A percentile compares a stretch with the other conserved stretches of the same genome.
phyloP scores from a whole-genome alignment of 1,284 basidiomycete genomes.

The Thelephora terrestris region DNA sequence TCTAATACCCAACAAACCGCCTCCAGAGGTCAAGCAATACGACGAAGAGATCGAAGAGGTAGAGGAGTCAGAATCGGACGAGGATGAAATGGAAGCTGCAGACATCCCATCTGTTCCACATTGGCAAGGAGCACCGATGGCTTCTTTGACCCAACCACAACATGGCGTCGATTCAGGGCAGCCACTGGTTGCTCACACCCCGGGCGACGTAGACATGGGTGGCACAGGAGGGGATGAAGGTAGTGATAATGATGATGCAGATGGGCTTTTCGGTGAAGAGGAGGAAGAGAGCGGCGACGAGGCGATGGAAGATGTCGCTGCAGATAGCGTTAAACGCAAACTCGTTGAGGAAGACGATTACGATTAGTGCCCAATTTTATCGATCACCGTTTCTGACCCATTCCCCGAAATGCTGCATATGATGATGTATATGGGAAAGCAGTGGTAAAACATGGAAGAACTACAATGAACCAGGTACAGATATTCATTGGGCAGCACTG shows the following conservation, averaged over 20 bases:
- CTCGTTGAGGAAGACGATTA: constrained; percentile 80
- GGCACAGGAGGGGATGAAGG: constrained; percentile 44
- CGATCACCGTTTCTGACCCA: no score
- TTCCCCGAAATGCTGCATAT: no score
- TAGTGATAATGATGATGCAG: constrained; percentile 52
- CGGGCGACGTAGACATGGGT: constrained; percentile 57
- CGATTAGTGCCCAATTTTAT: constrained; percentile 31
- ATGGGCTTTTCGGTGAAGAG: constrained; percentile 55
- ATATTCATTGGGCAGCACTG: no score
- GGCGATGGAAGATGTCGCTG: constrained; percentile 65
- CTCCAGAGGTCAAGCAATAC: constrained; percentile 60
- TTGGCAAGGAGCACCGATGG: background rate
- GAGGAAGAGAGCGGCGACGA: constrained; percentile 65
- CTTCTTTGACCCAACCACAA: background rate
- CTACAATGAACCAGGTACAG: no score
- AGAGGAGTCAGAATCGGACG: constrained; percentile 56
- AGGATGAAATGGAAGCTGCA: constrained; percentile 55
- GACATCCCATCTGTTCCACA: constrained; percentile 24
- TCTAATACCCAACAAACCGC: constrained; percentile 80
- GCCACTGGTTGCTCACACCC: constrained; percentile 48
- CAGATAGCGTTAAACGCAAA: constrained; percentile 67
- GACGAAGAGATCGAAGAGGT: constrained; percentile 75
- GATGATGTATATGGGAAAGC: no score
- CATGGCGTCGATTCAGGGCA: constrained; percentile 12
- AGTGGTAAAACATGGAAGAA: no score